A percentile compares a stretch with the other conserved stretches of the same genome.
Conservation (phyloP, 1,284 basidiomycete genomes). For the Dichomitus squalens region DNA sequence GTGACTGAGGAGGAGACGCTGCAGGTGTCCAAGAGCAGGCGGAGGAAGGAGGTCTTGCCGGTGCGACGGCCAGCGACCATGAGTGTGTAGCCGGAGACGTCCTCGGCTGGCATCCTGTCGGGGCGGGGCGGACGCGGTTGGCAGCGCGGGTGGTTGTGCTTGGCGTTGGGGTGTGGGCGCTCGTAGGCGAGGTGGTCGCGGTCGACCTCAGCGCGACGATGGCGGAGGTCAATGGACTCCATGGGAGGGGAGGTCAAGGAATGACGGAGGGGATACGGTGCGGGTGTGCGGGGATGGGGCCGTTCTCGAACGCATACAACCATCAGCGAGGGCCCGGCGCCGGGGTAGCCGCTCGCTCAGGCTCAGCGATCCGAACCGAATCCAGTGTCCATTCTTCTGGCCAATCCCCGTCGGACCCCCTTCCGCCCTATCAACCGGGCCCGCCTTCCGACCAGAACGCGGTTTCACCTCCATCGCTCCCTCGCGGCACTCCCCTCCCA, state of each 20-base stretch:
- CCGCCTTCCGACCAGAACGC: conserved; percentile 22
- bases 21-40: conserved; percentile 76
- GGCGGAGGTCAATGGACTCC: conserved; percentile 44
- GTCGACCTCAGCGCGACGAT: conserved; percentile 45
- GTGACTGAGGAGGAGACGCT: conserved; percentile 56
- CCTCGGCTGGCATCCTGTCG: conserved; percentile 26
- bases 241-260: conserved; percentile 30
- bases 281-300: conserved; percentile 32
- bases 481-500: conserved; percentile 1
- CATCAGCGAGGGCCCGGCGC: conserved; percentile 31
- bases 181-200: conserved; percentile 39
- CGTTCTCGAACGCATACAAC: conserved; percentile 28
- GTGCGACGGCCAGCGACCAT: conserved; percentile 75
- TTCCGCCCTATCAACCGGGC: conserved; percentile 27
- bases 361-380: conserved; percentile 26
- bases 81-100: conserved; percentile 55
- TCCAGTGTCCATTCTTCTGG: conserved; percentile 17
- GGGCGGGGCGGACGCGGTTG: conserved; percentile 23
- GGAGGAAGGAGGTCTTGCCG: conserved; percentile 82
- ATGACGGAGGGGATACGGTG: conserved; percentile 31
- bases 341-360: conserved; percentile 28
- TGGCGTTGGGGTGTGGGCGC: conserved; percentile 36
- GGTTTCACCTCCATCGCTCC: conserved; percentile 21
- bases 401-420: conserved; percentile 19
- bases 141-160: conserved; percentile 32